Evolutionary conservation across 345 rosid species (phyloP).

Genomic region (Nasturtium officinale): DNA sequence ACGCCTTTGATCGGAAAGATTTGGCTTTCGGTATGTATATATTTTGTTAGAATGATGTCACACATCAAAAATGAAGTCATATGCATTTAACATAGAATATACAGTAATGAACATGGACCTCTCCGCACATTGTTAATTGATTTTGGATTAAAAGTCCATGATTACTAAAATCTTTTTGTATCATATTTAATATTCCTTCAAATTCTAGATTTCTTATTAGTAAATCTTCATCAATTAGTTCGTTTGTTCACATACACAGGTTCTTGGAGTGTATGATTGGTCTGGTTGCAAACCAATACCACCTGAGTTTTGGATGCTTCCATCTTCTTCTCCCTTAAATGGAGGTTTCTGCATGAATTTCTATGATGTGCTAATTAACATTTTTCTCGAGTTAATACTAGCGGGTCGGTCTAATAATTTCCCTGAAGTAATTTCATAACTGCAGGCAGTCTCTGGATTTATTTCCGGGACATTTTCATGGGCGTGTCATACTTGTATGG

Average conservation of each 20-base stretch:
- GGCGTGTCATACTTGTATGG: constrained; percentile 47
- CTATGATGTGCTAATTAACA: neutral
- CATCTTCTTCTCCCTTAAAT: constrained; percentile 32
- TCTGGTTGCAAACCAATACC: constrained; percentile 55
- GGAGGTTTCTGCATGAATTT: neutral
- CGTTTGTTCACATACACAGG: neutral
- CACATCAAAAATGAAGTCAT: neutral
- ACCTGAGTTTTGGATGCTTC: constrained; percentile 58
- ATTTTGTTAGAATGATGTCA: neutral
- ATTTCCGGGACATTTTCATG: constrained; percentile 4
- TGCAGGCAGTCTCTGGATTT: constrained; percentile 3
- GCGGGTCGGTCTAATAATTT: neutral
- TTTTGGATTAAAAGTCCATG: neutral
- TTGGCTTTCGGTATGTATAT: constrained; percentile 1
- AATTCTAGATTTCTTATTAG: no score
- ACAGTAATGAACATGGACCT: no score
- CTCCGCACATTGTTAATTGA: no score
- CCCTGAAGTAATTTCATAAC: neutral
- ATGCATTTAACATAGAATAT: neutral
- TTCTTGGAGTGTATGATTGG: constrained; percentile 49
- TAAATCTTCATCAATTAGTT: neutral
- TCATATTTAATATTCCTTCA: no score
- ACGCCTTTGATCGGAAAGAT: neutral
- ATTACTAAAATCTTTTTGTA: neutral
- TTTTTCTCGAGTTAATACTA: neutral